These are phyloP conservation scores for Cymodocea nodosa DNA, from an alignment of 116 monocot species.

Conservation along the genomic window DNA sequence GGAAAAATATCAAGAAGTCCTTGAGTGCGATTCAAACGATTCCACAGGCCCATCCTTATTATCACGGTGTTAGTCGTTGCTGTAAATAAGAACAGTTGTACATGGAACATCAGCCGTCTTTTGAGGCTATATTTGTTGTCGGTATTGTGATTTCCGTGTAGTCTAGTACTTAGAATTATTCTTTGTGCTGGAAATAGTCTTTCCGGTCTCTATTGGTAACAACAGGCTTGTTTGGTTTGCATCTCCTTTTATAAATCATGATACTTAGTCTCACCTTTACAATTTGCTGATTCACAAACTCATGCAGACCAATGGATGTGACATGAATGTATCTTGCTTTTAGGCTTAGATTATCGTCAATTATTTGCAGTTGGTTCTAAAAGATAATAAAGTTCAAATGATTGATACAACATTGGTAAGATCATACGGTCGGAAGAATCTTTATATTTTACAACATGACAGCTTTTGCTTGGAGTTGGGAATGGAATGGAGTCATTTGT, in stretches of 20 bases:
- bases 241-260: no score
- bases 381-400: no score
- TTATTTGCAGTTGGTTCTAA: no score
- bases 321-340: no score
- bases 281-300: no score
- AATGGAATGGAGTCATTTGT: background rate
- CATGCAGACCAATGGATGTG: no score
- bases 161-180: background rate
- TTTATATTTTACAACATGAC: background rate
- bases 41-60: background rate
- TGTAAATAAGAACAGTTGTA: background rate
- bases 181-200: conserved; percentile 1
- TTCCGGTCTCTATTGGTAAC: background rate
- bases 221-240: no score
- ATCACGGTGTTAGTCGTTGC: background rate
- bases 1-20: background rate
- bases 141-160: background rate
- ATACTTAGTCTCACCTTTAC: background rate
- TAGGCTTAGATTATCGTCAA: no score
- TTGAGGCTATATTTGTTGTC: conserved; percentile 5
- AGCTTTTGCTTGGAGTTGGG: background rate
- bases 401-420: background rate
- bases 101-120: background rate
- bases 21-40: background rate
- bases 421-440: background rate